phyloP scores from a whole-genome alignment of 2,329 filamentous ascomycete species.

The Annulohypoxylon truncatum region DNA sequence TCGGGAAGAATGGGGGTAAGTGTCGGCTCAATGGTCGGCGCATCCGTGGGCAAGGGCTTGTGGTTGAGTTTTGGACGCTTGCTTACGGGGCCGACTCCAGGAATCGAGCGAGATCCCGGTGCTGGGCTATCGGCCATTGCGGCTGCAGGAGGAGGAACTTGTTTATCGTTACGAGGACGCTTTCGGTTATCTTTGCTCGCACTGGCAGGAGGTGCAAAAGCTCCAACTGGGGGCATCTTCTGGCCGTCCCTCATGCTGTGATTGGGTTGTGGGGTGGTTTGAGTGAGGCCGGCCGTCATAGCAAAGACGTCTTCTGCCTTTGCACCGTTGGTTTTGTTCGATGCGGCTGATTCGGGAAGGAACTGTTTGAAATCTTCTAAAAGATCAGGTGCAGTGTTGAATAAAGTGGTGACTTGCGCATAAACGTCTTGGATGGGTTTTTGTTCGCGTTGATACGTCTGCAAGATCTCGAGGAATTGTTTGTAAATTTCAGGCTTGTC shows the following conservation, averaged over 20 bases:
- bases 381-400: slow-evolving; percentile 92
- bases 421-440: slow-evolving; percentile 99
- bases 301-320: slow-evolving; percentile 76
- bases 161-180: slow-evolving; percentile 73
- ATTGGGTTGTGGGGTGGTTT: slow-evolving; percentile 66
- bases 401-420: slow-evolving; percentile 92
- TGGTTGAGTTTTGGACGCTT: slow-evolving; percentile 83
- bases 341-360: slow-evolving; percentile 83
- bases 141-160: slow-evolving; percentile 60
- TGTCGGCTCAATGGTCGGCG: slow-evolving; percentile 80
- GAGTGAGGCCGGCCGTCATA: slow-evolving; percentile 56
- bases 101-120: slow-evolving; percentile 52
- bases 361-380: slow-evolving; percentile 99
- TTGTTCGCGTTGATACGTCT: slow-evolving; percentile 97
- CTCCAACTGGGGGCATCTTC: slow-evolving; percentile 92
- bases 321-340: slow-evolving; percentile 68
- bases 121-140: slow-evolving; percentile 57
- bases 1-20: slow-evolving; percentile 89
- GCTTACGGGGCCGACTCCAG: slow-evolving; percentile 54
- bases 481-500: slow-evolving; percentile 99
- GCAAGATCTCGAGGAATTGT: slow-evolving; percentile 96
- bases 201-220: slow-evolving; percentile 86
- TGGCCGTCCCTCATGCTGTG: slow-evolving; percentile 67
- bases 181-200: slow-evolving; percentile 93
- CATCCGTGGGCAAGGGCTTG: slow-evolving; percentile 69